Conservation (phyloP, 345 rosid genomes). For the Hypericum perforatum region DNA sequence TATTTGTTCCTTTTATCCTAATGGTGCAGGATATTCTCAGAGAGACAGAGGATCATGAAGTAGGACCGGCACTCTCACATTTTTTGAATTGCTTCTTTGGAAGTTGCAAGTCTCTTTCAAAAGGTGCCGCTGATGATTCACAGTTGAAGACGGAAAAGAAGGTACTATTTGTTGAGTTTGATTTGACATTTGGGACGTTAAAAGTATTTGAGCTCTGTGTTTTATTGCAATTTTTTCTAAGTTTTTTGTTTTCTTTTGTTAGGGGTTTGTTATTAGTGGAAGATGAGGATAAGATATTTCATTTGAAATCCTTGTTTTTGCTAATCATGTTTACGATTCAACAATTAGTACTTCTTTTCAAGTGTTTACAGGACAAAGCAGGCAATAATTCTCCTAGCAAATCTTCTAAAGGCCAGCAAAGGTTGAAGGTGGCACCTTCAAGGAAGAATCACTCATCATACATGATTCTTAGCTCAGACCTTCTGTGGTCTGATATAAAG, state of each 20-base stretch:
- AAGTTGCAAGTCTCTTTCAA: slow-evolving; percentile 44
- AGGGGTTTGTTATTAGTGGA: too few species aligned
- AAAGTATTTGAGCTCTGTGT: too few species aligned
- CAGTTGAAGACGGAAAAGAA: slow-evolving; percentile 54
- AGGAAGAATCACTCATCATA: slow-evolving; percentile 53
- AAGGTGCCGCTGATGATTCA: slow-evolving; percentile 28
- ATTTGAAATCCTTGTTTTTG: too few species aligned
- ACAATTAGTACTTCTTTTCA: neutral
- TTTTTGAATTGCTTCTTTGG: slow-evolving; percentile 85
- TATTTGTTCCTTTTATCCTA: slow-evolving; percentile 8
- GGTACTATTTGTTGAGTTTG: slow-evolving; percentile 21
- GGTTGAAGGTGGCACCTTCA: slow-evolving; percentile 58
- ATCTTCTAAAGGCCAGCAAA: slow-evolving; percentile 48
- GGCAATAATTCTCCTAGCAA: slow-evolving; percentile 50
- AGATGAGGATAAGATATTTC: too few species aligned
- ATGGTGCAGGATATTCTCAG: slow-evolving; percentile 59
- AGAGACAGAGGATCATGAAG: slow-evolving; percentile 70
- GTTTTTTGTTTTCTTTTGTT: too few species aligned
- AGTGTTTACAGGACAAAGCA: slow-evolving; percentile 53
- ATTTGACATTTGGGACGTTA: too few species aligned
- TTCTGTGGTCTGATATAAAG: slow-evolving; percentile 76
- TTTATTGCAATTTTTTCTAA: too few species aligned
- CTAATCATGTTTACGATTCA: too few species aligned
- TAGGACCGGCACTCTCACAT: slow-evolving; percentile 71
- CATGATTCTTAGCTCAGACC: slow-evolving; percentile 68